Evolutionary conservation across 2,329 filamentous ascomycete genomes (phyloP), one percentile per base, ranked within the genome.

Genomic region (Claviceps sp.): DNA sequence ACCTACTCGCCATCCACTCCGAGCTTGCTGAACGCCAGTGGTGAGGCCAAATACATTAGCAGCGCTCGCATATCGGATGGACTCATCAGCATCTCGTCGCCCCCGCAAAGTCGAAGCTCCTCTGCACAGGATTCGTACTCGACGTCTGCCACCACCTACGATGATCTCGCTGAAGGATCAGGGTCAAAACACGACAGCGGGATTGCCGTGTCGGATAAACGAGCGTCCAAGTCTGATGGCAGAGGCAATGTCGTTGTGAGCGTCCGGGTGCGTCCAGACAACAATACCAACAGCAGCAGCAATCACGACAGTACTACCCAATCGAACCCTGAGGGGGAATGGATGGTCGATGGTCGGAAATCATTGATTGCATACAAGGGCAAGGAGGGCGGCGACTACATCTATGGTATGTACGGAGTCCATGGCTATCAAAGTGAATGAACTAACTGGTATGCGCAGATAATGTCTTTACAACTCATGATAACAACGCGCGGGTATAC

Each of bases 171-270:
- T 24, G 87, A 91, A 34, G 69, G 69, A 19, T 61, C 67, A 2
- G 65, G 67, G 30, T 61, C 61, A 37, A 64, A 65, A 46, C 24
- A 58, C 4, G 66, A 68, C 19, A 47, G 47, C 14, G 53, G 42
- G 3, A 53, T 52, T 48, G 56, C 64, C 14, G 67, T 62, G 26
- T 56, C 63, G 42, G 72, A 70, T 56, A 82, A 71, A 65, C 74
- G 70, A 54, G 56, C 68, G 52, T 79, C 81, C 52, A 76, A 81
- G 60, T 61, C 67, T 2, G 89, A 96, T 61, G 80, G 77, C 52
- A 97, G 95, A 67, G 93, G 93, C 50, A 98, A 98, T 63, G 91
- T 98, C 14, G 70, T 97, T 56, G 91, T 98, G 59, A 97, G 93
- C 64, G 90, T 98, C 40, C 81, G 93, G 63, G 90, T 97, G 43